Evolutionary conservation across 2,329 filamentous ascomycete species (phyloP), one percentile per base, ranked within the genome.

Genomic region (Didymella glomerata): DNA sequence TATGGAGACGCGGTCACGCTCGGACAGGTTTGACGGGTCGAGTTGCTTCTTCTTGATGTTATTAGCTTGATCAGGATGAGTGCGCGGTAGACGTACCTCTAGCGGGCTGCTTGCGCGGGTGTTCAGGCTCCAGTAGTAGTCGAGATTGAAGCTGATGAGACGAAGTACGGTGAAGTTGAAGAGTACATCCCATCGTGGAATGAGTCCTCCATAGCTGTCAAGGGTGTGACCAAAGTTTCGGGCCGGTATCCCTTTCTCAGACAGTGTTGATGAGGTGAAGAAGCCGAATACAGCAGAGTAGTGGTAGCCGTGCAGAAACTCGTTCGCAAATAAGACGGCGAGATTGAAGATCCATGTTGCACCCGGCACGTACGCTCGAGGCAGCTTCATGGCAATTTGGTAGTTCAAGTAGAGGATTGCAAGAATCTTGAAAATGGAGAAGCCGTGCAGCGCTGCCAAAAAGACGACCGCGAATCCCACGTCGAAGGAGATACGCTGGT

Each of bases 111-210:
- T 62, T 27, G 85, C 79, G 24, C 82, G 80, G 58, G 86, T 83
- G 64, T 90, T 87, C 2, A 90, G 77, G 69, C 91, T 95, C 94
- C 95, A 99, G 76, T 96, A 94, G 76, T 96, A 93, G 78, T 99
- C 95, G 73, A 99, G 78, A 76, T 98, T 98, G 84, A 97, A 99
- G 76, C 94, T 97, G 69, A 99, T 93, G 47, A 98, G 83, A 5
- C 95, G 89, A 55, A 99, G 81, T 25, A 98, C 89, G 3, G 94
- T 97, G 62, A 99, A 87, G 72, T 99, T 99, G 84, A 99, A 99
- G 5, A 97, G 84, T n/a, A 99, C 88, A 76, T 98, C 92, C 95
- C 95, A 99, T 59, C 94, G 86, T 0, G 89, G 83, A 74, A 96
- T 88, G n/a, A 99, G 80, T 0, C 95, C 95, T 8, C 92, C 88